phyloP scores from a whole-genome alignment of 768 basidiomycete genomes.

The Cyclocybe aegerita region DNA sequence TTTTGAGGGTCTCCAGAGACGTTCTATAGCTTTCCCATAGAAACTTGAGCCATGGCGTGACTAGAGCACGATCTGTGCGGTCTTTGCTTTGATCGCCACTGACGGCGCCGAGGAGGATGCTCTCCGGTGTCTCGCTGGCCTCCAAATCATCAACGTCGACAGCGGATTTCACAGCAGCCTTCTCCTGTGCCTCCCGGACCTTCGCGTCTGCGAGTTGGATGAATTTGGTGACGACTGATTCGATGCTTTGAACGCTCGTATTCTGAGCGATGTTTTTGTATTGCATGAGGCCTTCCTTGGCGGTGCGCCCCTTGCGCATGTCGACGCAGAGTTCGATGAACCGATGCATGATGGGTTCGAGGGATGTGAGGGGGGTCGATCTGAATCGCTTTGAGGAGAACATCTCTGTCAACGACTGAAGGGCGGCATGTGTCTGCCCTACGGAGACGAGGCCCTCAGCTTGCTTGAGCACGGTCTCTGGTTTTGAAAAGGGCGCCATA shows the following conservation, averaged over 20 bases:
- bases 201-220: slow-evolving; percentile 79
- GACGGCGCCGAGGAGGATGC: slow-evolving; percentile 87
- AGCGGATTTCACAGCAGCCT: slow-evolving; percentile 74
- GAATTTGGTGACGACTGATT: slow-evolving; percentile 86
- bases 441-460: slow-evolving; percentile 94
- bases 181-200: slow-evolving; percentile 83
- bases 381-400: slow-evolving; percentile 93
- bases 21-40: slow-evolving; percentile 99
- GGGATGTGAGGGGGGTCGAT: slow-evolving; percentile 79
- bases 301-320: slow-evolving; percentile 89
- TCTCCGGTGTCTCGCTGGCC: slow-evolving; percentile 92
- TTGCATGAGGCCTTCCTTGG: slow-evolving; percentile 94
- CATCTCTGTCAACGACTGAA: slow-evolving; percentile 90
- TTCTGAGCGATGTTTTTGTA: slow-evolving; percentile 99
- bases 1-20: slow-evolving; percentile 92
- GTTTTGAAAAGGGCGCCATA: slow-evolving; percentile 91
- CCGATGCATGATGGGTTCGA: slow-evolving; percentile 95
- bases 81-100: slow-evolving; percentile 90
- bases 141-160: slow-evolving; percentile 94
- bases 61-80: slow-evolving; percentile 89
- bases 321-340: slow-evolving; percentile 97
- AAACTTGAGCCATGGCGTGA: slow-evolving; percentile 97
- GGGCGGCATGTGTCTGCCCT: slow-evolving; percentile 85
- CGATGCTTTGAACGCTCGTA: slow-evolving; percentile 86
- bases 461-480: slow-evolving; percentile 88